These are phyloP conservation scores for Metschnikowia cerradonensis DNA, from an alignment of 805 yeast genomes.

Conservation along the genomic window DNA sequence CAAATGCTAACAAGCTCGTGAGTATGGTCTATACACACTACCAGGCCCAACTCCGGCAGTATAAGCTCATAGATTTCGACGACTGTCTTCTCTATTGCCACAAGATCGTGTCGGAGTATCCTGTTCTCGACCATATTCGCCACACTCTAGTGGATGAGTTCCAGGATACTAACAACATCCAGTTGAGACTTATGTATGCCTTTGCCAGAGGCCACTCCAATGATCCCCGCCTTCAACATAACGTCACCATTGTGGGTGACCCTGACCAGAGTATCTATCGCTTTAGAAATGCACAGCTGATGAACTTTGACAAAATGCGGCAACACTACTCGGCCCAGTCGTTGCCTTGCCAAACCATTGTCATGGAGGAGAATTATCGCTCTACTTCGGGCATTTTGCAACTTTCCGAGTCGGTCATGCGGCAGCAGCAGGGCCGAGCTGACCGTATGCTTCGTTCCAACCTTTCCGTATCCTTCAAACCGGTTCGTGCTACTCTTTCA, in stretches of 20 bases:
- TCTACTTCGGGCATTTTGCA: constrained; percentile 66
- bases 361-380: constrained; percentile 70
- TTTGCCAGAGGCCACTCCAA: constrained; percentile 36
- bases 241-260: constrained; percentile 89
- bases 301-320: constrained; percentile 60
- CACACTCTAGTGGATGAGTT: constrained; percentile 91
- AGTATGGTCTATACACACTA: constrained; percentile 46
- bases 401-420: constrained; percentile 62
- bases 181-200: constrained; percentile 60
- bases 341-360: constrained; percentile 27
- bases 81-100: constrained; percentile 63
- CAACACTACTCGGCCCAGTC: constrained; percentile 26
- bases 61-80: constrained; percentile 70
- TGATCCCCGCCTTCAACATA: constrained; percentile 32
- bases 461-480: constrained; percentile 37
- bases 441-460: constrained; percentile 47
- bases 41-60: constrained; percentile 42
- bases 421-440: constrained; percentile 49
- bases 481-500: constrained; percentile 40
- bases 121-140: constrained; percentile 46
- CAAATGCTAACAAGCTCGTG: constrained; percentile 17
- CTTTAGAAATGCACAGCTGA: constrained; percentile 73
- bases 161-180: constrained; percentile 84
- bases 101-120: constrained; percentile 43
- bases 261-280: constrained; percentile 95